Base-by-base conservation (phyloP, 148 eudicot species). In the Polygonum maritimum region DNA sequence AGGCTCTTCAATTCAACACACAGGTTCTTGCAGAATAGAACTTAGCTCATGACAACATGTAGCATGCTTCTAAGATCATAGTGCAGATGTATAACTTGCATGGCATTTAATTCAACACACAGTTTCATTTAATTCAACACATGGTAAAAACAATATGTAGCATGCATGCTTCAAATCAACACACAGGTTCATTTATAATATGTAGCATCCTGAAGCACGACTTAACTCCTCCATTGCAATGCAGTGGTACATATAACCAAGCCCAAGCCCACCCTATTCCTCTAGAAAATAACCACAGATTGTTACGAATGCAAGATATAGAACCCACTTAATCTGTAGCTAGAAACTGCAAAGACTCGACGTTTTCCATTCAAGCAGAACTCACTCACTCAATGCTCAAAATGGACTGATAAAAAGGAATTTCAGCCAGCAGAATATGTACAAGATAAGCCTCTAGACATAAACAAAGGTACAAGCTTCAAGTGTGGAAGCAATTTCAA, bases 261-360 rank as follows among this genome's bases (percentile, higher is more conserved):
- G 98, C 77, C 98, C 97, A 78, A 95, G 94, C 57, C 99, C 99
- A 55, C 99, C 99, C 88, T 95, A 92, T 79, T 95, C 97, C 92
- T 90, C 99, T 95, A 80, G 39, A 83, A 73, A 41, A 41, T 44
- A 72, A 48, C 33, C 31, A 45, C 6, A 10, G 14, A 38, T 15
- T 35, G 5, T 65, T 65, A 22, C 8, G 31, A 65, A 36, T 36
- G 19, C 71, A 65, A 65, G 39, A 65, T 35, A 12, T 4, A 65
- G 10, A 65, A 14, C 2, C 31, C 41, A 36, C 14, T 36, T 65
- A 33, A 62, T 31, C 39, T 26, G 33, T 62, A 62, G 38, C 38
- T 62, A 26, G 38, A 62, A 62, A 62, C 38, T 26, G 73, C 47
- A 71, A 41, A n/a, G 52, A 71, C 19, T 21, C 35, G 36, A 65